Conservation (phyloP, 192 early-diverging fungal species). For the Rhizophlyctis rosea region DNA sequence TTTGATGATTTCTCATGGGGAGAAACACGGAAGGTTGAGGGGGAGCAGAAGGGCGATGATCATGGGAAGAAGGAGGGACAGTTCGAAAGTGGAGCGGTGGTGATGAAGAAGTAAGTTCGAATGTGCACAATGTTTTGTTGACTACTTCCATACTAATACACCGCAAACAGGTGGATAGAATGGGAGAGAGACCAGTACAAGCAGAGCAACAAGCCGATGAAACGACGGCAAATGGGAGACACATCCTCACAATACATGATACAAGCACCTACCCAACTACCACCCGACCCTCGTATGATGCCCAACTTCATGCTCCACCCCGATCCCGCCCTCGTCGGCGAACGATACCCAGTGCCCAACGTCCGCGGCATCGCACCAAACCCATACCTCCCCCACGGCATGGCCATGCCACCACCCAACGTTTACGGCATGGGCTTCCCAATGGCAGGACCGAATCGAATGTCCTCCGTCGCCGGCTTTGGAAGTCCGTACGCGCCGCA, state of each 20-base stretch:
- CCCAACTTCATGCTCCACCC: not conserved
- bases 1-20: slow-evolving; percentile 60
- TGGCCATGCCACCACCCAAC: not conserved
- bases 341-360: not conserved
- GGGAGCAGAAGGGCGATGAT: slow-evolving; percentile 54
- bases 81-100: slow-evolving; percentile 18
- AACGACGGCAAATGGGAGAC: not conserved
- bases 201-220: not conserved
- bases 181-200: slow-evolving; percentile 27
- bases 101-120: slow-evolving; percentile 12
- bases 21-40: slow-evolving; percentile 48
- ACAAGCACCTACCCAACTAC: not conserved
- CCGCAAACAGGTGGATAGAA: slow-evolving; percentile 16
- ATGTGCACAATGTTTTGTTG: not conserved
- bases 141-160: not conserved
- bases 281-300: not conserved
- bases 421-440: not conserved
- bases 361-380: not conserved
- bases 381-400: not conserved
- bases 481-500: not conserved
- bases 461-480: not conserved
- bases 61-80: slow-evolving; percentile 50
- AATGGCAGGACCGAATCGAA: not conserved
- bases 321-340: not conserved
- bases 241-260: not conserved